These are phyloP conservation scores for Spencermartinsiella ligniputridi DNA, from an alignment of 1,139 yeast species.

Conservation along the genomic window DNA sequence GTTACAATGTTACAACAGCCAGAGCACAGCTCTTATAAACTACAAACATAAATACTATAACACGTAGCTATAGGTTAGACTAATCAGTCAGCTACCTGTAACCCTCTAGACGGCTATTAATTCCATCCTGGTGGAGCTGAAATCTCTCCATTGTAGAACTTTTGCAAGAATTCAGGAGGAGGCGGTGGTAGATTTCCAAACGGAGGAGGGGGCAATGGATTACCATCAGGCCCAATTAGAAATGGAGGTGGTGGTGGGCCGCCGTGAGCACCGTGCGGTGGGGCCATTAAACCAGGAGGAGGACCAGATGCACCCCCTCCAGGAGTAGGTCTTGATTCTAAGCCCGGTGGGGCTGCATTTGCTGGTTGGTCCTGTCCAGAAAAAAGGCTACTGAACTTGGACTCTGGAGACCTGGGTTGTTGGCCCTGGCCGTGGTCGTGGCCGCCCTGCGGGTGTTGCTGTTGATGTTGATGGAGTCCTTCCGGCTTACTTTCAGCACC, in stretches of 20 bases:
- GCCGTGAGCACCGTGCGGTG: neutral
- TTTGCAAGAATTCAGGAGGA: conserved; percentile 15
- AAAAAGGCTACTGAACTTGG: neutral
- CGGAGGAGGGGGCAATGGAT: conserved; percentile 15
- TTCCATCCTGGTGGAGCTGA: conserved; percentile 17
- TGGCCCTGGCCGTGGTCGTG: neutral
- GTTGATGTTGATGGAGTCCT: neutral
- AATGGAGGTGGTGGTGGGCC: neutral
- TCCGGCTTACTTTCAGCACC: neutral
- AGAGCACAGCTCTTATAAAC: neutral
- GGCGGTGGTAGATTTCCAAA: conserved; percentile 15
- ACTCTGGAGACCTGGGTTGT: neutral
- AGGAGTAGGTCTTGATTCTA: conserved; percentile 9
- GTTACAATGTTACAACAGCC: no score
- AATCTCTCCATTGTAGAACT: conserved; percentile 13
- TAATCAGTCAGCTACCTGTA: no score
- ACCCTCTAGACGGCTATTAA: no score
- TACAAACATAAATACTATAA: conserved; percentile 2
- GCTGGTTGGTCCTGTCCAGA: neutral
- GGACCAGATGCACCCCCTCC: conserved; percentile 9
- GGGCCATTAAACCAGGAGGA: conserved; percentile 3
- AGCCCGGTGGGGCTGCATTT: neutral
- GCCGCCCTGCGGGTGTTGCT: neutral
- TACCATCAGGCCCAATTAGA: conserved; percentile 7
- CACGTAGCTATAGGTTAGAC: neutral